Evolutionary conservation across 495 filamentous ascomycete genomes (phyloP).

Genomic region (Aspergillus sclerotiicarbonarius): DNA sequence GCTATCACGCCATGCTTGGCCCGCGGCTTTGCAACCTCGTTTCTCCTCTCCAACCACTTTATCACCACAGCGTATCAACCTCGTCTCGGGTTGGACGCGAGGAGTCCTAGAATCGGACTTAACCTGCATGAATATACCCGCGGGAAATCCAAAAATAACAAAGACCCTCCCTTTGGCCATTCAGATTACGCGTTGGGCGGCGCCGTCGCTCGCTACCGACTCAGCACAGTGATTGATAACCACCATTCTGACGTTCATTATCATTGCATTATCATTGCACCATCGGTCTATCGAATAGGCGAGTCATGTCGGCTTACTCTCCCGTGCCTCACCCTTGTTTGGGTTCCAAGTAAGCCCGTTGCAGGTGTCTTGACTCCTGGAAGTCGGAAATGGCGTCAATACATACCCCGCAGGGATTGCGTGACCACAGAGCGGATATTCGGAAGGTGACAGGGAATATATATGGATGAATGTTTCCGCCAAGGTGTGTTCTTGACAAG

Average conservation of each 20-base stretch:
- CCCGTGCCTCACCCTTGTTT: neutral
- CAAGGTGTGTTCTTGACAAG: neutral
- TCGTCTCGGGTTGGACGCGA: neutral
- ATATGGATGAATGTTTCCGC: constrained; percentile 11
- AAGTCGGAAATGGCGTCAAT: constrained; percentile 4
- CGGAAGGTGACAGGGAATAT: constrained; percentile 17
- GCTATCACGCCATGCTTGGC: constrained; percentile 24
- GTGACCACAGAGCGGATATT: constrained; percentile 18
- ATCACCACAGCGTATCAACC: neutral
- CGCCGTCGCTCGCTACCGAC: neutral
- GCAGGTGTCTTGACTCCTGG: neutral
- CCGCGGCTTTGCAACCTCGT: constrained; percentile 2
- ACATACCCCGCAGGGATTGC: constrained; percentile 29
- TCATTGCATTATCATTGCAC: neutral
- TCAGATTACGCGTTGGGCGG: neutral
- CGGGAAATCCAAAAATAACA: neutral
- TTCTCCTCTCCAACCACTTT: neutral
- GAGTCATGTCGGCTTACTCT: neutral
- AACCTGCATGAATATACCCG: neutral
- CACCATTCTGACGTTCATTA: neutral
- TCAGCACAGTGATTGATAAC: neutral
- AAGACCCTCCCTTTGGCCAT: neutral
- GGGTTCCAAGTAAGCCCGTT: neutral
- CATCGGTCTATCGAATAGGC: neutral
- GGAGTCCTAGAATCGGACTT: neutral